Conservation (phyloP, 2,329 filamentous ascomycete genomes). For the Pseudogymnoascus sp. region DNA sequence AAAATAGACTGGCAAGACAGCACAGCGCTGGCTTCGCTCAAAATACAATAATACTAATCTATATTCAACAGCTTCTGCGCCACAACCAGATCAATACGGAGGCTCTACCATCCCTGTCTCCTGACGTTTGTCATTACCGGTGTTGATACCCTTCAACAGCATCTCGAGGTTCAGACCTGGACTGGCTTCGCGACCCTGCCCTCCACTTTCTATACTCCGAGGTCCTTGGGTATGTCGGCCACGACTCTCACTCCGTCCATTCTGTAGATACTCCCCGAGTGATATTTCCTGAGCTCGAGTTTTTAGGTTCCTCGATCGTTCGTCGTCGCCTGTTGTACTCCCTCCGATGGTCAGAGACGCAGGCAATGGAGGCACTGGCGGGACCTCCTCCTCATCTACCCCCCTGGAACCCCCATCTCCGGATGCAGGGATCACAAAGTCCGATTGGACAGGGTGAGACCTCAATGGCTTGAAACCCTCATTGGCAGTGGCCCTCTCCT, state of each 20-base stretch:
- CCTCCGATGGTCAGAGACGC: background rate
- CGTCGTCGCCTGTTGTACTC: background rate
- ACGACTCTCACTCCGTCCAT: background rate
- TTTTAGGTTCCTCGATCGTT: background rate
- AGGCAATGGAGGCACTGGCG: background rate
- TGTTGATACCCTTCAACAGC: slow-evolving; percentile 30
- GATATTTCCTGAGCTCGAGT: background rate
- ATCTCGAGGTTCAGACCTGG: slow-evolving; percentile 27
- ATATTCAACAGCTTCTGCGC: background rate
- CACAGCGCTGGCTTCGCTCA: slow-evolving; percentile 6
- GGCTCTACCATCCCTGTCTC: slow-evolving; percentile 3
- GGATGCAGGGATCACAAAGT: background rate
- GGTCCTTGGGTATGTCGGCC: background rate
- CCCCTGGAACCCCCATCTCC: background rate
- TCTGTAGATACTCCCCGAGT: background rate
- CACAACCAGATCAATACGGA: background rate
- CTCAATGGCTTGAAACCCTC: background rate
- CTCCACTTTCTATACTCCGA: background rate
- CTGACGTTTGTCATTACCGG: slow-evolving; percentile 15
- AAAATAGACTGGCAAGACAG: background rate
- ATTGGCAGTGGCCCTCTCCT: background rate
- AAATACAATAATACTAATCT: slow-evolving; percentile 6
- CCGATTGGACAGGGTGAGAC: background rate
- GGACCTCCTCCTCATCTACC: background rate
- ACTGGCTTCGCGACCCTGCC: background rate